These are phyloP conservation scores for Allium cepa DNA, from an alignment of 106 monocot genomes.

Conservation along the genomic window DNA sequence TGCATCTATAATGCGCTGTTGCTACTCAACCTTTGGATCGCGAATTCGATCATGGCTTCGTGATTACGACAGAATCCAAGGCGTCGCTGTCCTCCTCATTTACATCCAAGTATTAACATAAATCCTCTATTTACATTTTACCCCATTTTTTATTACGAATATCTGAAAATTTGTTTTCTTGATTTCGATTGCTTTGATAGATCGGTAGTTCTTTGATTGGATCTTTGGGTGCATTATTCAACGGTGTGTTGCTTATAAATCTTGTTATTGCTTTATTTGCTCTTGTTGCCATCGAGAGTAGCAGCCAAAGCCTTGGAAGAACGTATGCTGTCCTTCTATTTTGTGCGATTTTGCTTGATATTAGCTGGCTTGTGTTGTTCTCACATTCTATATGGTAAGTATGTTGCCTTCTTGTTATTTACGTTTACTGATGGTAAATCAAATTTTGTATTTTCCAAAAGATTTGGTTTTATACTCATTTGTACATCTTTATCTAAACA, in stretches of 20 bases:
- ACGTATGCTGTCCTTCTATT: slow-evolving; percentile 63
- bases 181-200: slow-evolving; percentile 10
- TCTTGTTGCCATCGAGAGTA: slow-evolving; percentile 69
- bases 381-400: slow-evolving; percentile 43
- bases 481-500: no score
- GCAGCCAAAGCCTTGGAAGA: slow-evolving; percentile 66
- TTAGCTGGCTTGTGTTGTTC: slow-evolving; percentile 64
- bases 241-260: slow-evolving; percentile 63
- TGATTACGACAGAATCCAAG: slow-evolving; percentile 70
- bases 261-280: slow-evolving; percentile 64
- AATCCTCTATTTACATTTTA: no score
- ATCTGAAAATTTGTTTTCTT: no score
- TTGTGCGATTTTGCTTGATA: slow-evolving; percentile 51
- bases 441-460: not conserved
- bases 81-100: slow-evolving; percentile 58
- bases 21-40: slow-evolving; percentile 15
- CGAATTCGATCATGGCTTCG: slow-evolving; percentile 66
- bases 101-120: slow-evolving; percentile 54
- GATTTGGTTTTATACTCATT: no score
- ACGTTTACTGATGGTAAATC: not conserved
- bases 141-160: no score
- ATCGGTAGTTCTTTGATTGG: slow-evolving; percentile 68
- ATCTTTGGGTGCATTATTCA: slow-evolving; percentile 56
- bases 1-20: slow-evolving; percentile 17
- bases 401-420: no score